Percentiles rank a stretch among this genome's conserved stretches.
Evolutionary conservation across 2,329 filamentous ascomycete genomes (phyloP).

Genomic region (Neofusicoccum kwambonambiense): DNA sequence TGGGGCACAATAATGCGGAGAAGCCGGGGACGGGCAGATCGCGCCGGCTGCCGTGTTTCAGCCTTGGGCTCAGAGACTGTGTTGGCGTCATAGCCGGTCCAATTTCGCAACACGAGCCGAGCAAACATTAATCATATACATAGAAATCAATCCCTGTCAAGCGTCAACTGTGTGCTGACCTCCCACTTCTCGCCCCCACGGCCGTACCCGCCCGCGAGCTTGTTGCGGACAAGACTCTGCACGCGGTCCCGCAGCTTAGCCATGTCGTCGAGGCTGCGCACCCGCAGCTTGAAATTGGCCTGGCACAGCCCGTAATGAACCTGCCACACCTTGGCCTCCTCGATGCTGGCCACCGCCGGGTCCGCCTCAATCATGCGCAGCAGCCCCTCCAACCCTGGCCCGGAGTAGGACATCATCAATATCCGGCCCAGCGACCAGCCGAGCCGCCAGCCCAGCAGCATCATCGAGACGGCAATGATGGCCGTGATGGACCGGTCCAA

Average conservation of each 20-base stretch:
- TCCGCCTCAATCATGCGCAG: constrained; percentile 76
- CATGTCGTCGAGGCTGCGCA: constrained; percentile 64
- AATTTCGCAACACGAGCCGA: not conserved
- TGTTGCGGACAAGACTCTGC: constrained; percentile 75
- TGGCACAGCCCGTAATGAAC: constrained; percentile 96
- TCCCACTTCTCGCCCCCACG: constrained; percentile 84
- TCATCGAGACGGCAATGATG: constrained; percentile 84
- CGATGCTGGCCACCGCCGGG: constrained; percentile 70
- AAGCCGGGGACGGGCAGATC: not conserved
- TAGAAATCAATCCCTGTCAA: constrained; percentile 24
- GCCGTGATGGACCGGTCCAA: constrained; percentile 80
- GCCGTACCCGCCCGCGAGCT: constrained; percentile 85
- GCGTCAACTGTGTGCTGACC: constrained; percentile 77
- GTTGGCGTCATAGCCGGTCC: not conserved
- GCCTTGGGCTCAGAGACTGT: not conserved
- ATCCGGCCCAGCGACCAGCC: constrained; percentile 86
- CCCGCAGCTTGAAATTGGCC: constrained; percentile 83
- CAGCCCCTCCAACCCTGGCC: constrained; percentile 65
- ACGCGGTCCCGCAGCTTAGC: constrained; percentile 73
- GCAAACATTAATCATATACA: not conserved
- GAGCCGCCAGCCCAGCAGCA: constrained; percentile 76
- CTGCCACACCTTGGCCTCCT: constrained; percentile 97
- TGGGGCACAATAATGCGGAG: not conserved
- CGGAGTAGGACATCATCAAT: constrained; percentile 87
- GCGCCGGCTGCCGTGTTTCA: constrained; percentile 2